A percentile compares a stretch with the other conserved stretches of the same genome.
Evolutionary conservation across 2,329 filamentous ascomycete genomes (phyloP).

Genomic region (Botrytis cinerea): DNA sequence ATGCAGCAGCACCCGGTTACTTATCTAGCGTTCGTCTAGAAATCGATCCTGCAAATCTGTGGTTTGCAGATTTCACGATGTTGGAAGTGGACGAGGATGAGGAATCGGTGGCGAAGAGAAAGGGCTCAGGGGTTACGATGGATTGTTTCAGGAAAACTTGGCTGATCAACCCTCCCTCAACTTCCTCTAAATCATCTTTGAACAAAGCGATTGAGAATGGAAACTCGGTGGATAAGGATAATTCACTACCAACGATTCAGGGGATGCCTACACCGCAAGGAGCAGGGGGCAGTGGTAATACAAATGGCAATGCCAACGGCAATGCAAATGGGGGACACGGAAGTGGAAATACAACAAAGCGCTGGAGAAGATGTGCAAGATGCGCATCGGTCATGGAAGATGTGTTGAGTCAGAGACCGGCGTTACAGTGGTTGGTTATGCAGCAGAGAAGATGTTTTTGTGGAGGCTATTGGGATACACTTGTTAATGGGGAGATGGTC

Average conservation of each 20-base stretch:
- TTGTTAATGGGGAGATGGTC: slow-evolving; percentile 35
- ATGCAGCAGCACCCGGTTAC: background rate
- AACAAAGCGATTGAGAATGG: background rate
- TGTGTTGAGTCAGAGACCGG: slow-evolving; percentile 36
- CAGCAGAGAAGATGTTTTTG: slow-evolving; percentile 43
- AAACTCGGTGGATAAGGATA: background rate
- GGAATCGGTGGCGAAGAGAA: slow-evolving; percentile 29
- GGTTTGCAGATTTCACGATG: slow-evolving; percentile 41
- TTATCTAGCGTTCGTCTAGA: slow-evolving; percentile 34
- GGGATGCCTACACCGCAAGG: background rate
- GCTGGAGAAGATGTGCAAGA: slow-evolving; percentile 42
- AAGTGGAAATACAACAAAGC: background rate
- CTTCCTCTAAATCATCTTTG: background rate
- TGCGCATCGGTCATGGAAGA: slow-evolving; percentile 43
- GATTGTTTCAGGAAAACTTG: slow-evolving; percentile 40
- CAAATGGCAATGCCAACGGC: slow-evolving; percentile 10
- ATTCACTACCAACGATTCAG: background rate
- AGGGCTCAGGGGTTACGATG: slow-evolving; percentile 34
- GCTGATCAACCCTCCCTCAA: slow-evolving; percentile 33
- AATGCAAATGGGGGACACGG: slow-evolving; percentile 6
- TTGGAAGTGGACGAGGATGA: slow-evolving; percentile 41
- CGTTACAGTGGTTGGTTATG: slow-evolving; percentile 42
- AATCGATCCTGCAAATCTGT: slow-evolving; percentile 41
- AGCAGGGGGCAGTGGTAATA: slow-evolving; percentile 3
- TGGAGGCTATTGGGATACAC: slow-evolving; percentile 41